Conservation (phyloP, 352 stramenopile genomes). For the Pythium grandisporangium region DNA sequence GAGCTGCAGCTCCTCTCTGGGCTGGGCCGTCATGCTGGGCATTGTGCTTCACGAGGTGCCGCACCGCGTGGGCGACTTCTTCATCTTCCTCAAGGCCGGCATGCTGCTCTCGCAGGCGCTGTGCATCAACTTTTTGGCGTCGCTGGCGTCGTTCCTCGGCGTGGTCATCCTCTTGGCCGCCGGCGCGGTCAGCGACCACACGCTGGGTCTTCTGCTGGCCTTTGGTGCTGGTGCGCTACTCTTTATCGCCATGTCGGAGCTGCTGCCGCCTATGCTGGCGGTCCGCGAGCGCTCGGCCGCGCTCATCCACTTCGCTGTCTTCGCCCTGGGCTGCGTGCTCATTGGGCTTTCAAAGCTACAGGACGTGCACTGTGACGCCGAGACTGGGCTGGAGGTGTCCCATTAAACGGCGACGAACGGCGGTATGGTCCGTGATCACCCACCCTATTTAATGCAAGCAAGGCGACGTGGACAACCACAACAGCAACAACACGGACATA, state of each 20-base stretch:
- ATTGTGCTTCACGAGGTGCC: conserved; percentile 23
- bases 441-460: too few relatives aligned
- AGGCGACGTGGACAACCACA: too few relatives aligned
- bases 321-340: conserved; percentile 3
- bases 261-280: conserved; percentile 9
- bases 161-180: conserved; percentile 12
- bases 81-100: conserved; percentile 20
- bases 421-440: too few relatives aligned
- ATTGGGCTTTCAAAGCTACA: conserved; percentile 7
- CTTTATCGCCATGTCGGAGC: conserved; percentile 13
- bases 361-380: conserved; percentile 7
- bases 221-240: conserved; percentile 10
- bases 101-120: conserved; percentile 16
- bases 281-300: conserved; percentile 1
- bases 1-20: conserved; percentile 15
- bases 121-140: conserved; percentile 15
- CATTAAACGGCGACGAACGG: too few relatives aligned
- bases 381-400: too few relatives aligned
- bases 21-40: conserved; percentile 17
- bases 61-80: conserved; percentile 19
- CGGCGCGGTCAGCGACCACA: conserved; percentile 13
- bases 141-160: conserved; percentile 12
- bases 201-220: conserved; percentile 18
- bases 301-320: conserved; percentile 5
- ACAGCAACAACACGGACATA: too few relatives aligned